Percentiles rank a stretch among this genome's conserved stretches.
These are phyloP conservation scores for Tetradesmus obliquus DNA, from an alignment of 139 green algal species.

Conservation along the genomic window DNA sequence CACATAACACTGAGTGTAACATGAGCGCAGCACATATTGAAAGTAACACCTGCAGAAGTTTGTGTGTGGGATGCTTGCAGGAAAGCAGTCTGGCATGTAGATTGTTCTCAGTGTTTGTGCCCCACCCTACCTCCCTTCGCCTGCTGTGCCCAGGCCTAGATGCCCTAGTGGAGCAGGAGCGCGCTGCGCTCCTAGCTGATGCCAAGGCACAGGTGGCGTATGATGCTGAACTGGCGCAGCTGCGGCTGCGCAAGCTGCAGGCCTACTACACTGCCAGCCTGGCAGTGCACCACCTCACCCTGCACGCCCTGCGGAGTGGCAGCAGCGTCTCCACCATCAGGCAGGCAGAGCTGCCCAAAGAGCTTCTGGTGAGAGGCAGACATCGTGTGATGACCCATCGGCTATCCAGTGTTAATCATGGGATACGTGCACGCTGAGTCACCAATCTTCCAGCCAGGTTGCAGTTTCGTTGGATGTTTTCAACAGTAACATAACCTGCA, in stretches of 20 bases:
- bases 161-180: slow-evolving; percentile 1
- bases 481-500: background rate
- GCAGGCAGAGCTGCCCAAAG: slow-evolving; percentile 9
- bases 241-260: slow-evolving; percentile 20
- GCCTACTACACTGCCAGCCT: slow-evolving; percentile 8
- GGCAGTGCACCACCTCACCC: background rate
- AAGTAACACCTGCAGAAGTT: too few relatives aligned
- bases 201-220: slow-evolving; percentile 36
- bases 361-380: slow-evolving; percentile 20
- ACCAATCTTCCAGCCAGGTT: background rate
- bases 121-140: background rate
- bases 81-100: too few relatives aligned
- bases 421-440: too few relatives aligned
- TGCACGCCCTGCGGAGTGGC: background rate
- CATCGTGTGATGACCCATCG: background rate
- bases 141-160: slow-evolving; percentile 19
- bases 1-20: too few relatives aligned
- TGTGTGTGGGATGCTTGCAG: too few relatives aligned
- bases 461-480: background rate
- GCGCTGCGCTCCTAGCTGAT: background rate
- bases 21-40: too few relatives aligned
- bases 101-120: background rate
- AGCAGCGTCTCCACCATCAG: background rate
- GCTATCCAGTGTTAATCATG: too few relatives aligned
- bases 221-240: slow-evolving; percentile 21